phyloP scores from a whole-genome alignment of 805 yeast genomes.

The Wickerhamomyces hampshirensis region DNA sequence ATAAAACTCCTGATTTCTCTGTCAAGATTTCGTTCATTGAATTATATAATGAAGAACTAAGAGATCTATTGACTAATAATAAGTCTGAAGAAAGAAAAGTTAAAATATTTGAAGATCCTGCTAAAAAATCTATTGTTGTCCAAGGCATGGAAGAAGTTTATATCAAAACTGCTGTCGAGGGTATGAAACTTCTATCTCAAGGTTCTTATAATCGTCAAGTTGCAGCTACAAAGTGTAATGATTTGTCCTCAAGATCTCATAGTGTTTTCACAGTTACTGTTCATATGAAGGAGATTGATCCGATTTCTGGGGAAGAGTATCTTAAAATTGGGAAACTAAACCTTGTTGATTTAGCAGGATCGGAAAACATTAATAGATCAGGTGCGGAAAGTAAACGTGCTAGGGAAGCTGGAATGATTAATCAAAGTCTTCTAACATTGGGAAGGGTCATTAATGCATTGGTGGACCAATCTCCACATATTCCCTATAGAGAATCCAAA shows the following conservation, averaged over 20 bases:
- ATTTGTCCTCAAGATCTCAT: slow-evolving; percentile 73
- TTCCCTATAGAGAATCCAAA: slow-evolving; percentile 84
- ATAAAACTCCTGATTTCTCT: slow-evolving; percentile 44
- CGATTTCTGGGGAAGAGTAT: slow-evolving; percentile 44
- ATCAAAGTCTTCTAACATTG: slow-evolving; percentile 76
- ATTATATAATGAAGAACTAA: slow-evolving; percentile 75
- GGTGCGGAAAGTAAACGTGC: slow-evolving; percentile 85
- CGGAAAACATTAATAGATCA: slow-evolving; percentile 77
- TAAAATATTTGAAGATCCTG: slow-evolving; percentile 45
- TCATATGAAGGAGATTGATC: slow-evolving; percentile 45
- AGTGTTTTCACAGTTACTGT: slow-evolving; percentile 70
- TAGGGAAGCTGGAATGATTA: slow-evolving; percentile 87
- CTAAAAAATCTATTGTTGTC: slow-evolving; percentile 41
- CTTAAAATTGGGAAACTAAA: slow-evolving; percentile 64
- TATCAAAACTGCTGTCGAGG: slow-evolving; percentile 46
- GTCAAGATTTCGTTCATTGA: slow-evolving; percentile 75
- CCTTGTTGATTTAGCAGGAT: slow-evolving; percentile 91
- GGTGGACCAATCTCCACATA: slow-evolving; percentile 59
- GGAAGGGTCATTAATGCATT: slow-evolving; percentile 82
- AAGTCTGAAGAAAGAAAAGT: slow-evolving; percentile 42
- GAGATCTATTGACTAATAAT: slow-evolving; percentile 47
- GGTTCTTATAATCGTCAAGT: slow-evolving; percentile 66
- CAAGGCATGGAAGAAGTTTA: slow-evolving; percentile 55
- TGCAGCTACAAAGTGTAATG: slow-evolving; percentile 76
- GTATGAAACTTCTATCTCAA: slow-evolving; percentile 43